Evolutionary conservation across 2,329 filamentous ascomycete species (phyloP).

Genomic region (Thielaviopsis musarum): DNA sequence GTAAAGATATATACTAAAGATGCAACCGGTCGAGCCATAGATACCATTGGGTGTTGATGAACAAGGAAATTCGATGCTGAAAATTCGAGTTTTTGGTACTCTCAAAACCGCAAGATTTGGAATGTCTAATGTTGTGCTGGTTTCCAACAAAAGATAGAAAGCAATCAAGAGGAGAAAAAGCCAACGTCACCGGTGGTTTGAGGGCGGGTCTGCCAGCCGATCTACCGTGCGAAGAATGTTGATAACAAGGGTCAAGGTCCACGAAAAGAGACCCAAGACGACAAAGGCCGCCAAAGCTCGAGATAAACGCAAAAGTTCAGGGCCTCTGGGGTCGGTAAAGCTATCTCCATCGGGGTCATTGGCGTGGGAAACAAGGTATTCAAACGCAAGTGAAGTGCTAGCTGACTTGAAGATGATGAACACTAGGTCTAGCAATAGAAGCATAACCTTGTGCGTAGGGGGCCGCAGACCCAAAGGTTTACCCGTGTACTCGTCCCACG

Average conservation of each 20-base stretch:
- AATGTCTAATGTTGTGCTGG: not conserved
- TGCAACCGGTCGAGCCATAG: not conserved
- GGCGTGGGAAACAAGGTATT: conserved; percentile 50
- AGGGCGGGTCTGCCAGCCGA: conserved; percentile 30
- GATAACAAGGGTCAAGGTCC: conserved; percentile 77
- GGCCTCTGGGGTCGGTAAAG: conserved; percentile 6
- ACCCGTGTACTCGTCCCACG: conserved; percentile 89
- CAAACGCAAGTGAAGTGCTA: conserved; percentile 79
- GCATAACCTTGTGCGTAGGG: conserved; percentile 67
- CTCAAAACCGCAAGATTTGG: not conserved
- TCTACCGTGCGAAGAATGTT: conserved; percentile 60
- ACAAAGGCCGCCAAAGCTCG: conserved; percentile 63
- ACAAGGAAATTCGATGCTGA: not conserved
- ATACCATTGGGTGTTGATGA: not conserved
- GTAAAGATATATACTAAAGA: not conserved
- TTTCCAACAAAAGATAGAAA: not conserved
- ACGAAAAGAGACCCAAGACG: conserved; percentile 68
- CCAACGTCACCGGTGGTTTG: not conserved
- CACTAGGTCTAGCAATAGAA: conserved; percentile 81
- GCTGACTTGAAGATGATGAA: conserved; percentile 97
- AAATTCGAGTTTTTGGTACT: not conserved
- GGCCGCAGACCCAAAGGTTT: conserved; percentile 80
- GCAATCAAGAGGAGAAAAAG: not conserved
- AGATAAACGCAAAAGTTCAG: conserved; percentile 20
- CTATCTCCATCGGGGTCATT: conserved; percentile 21